Percentiles rank a stretch among this genome's conserved stretches.
phyloP scores from a whole-genome alignment of 1,284 basidiomycete genomes.

The Paramarasmius palmivorus region DNA sequence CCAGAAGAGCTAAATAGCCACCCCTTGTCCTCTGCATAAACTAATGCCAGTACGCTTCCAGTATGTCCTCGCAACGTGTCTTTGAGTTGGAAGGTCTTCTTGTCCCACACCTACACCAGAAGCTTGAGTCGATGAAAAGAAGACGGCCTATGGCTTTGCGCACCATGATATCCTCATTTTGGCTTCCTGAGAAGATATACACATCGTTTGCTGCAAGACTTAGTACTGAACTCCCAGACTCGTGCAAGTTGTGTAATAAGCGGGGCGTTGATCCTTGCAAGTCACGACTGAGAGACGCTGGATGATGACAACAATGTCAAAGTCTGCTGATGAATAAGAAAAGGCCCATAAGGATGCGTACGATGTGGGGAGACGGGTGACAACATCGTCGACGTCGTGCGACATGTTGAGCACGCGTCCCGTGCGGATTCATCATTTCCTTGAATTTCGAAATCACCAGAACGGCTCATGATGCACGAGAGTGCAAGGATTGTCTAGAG shows the following conservation, averaged over 20 bases:
- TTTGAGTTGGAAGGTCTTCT: constrained; percentile 66
- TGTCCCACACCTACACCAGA: constrained; percentile 58
- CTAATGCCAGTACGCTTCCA: constrained; percentile 82
- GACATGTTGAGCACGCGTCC: no score
- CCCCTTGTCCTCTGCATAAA: constrained; percentile 71
- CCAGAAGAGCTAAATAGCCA: constrained; percentile 89
- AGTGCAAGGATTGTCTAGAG: no score
- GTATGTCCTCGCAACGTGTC: constrained; percentile 84
- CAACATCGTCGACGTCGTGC: no score
- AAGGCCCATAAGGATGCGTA: constrained; percentile 22
- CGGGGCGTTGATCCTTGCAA: constrained; percentile 41
- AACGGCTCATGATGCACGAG: no score
- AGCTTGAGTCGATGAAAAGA: background rate
- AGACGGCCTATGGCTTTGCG: constrained; percentile 19
- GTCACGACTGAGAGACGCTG: constrained; percentile 62
- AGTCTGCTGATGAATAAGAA: constrained; percentile 18
- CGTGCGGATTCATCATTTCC: no score
- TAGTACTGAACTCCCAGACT: constrained; percentile 70
- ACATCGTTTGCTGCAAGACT: constrained; percentile 72
- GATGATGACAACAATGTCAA: constrained; percentile 5
- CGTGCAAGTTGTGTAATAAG: constrained; percentile 71
- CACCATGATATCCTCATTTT: constrained; percentile 78
- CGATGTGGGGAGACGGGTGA: constrained; percentile 25
- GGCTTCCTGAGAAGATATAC: constrained; percentile 85
- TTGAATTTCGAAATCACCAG: no score